These are phyloP conservation scores for Saitozyma podzolica DNA, from an alignment of 768 basidiomycete species.

Conservation along the genomic window DNA sequence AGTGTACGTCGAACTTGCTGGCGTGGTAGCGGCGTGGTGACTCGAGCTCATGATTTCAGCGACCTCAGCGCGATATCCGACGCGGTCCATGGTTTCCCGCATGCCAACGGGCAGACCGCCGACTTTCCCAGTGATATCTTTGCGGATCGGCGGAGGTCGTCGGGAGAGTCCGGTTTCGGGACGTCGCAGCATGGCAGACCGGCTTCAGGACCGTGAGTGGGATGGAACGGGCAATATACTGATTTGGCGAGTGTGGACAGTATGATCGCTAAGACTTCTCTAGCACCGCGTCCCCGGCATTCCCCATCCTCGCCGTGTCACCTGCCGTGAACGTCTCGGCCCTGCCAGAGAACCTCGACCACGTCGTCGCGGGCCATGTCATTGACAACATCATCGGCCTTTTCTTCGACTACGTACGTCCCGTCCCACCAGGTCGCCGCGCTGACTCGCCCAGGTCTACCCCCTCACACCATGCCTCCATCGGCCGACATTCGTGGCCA, in stretches of 20 bases:
- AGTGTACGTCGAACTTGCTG: conserved; percentile 12
- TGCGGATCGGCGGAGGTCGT: too few relatives aligned
- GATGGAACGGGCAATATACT: too few relatives aligned
- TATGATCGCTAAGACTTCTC: too few relatives aligned
- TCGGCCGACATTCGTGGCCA: conserved; percentile 89
- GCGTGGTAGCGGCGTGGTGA: too few relatives aligned
- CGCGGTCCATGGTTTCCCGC: conserved; percentile 30
- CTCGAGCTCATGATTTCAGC: background rate
- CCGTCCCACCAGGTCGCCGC: background rate
- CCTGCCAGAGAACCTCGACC: conserved; percentile 33
- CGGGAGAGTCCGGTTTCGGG: too few relatives aligned
- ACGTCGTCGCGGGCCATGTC: conserved; percentile 26
- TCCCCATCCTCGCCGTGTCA: conserved; percentile 15
- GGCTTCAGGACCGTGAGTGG: too few relatives aligned
- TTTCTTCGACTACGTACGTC: conserved; percentile 44
- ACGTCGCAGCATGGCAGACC: too few relatives aligned
- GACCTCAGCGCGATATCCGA: conserved; percentile 35
- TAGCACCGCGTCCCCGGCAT: conserved; percentile 6
- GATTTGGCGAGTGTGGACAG: too few relatives aligned
- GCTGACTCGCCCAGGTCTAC: conserved; percentile 59
- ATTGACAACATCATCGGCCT: conserved; percentile 34
- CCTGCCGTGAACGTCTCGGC: conserved; percentile 2
- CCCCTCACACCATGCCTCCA: conserved; percentile 89
- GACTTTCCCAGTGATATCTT: background rate
- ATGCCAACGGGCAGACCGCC: background rate